These are phyloP conservation scores for Bryum argenteum DNA, from an alignment of 225 moss, liverwort and hornwort species.

Conservation along the genomic window DNA sequence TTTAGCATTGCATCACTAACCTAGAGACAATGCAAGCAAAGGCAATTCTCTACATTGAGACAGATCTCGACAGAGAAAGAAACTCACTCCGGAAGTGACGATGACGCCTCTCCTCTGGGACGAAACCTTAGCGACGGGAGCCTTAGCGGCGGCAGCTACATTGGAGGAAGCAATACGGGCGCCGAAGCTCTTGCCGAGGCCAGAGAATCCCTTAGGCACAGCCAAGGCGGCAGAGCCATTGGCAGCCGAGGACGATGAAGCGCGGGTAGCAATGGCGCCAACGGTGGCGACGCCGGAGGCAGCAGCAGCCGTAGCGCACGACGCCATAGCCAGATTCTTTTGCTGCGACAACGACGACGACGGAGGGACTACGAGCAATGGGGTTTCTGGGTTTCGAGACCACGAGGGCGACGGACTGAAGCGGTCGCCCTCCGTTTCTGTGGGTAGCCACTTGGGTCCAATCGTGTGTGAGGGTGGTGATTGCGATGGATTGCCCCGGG, in stretches of 20 bases:
- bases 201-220: slow-evolving; percentile 42
- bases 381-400: background rate
- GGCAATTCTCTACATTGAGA: too few relatives aligned
- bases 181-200: slow-evolving; percentile 46
- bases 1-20: background rate
- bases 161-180: slow-evolving; percentile 46
- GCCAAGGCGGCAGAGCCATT: slow-evolving; percentile 37
- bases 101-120: slow-evolving; percentile 35
- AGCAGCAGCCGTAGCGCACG: slow-evolving; percentile 45
- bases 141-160: slow-evolving; percentile 19
- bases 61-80: background rate
- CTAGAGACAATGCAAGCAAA: too few relatives aligned
- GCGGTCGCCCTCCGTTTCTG: slow-evolving; percentile 9
- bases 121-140: slow-evolving; percentile 19
- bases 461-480: background rate
- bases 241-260: slow-evolving; percentile 4
- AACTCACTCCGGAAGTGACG: slow-evolving; percentile 43
- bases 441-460: slow-evolving; percentile 1
- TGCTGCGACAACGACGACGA: too few relatives aligned
- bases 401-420: slow-evolving; percentile 5
- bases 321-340: slow-evolving; percentile 56
- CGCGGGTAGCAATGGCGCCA: slow-evolving; percentile 28
- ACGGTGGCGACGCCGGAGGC: slow-evolving; percentile 36
- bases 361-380: background rate
- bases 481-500: background rate